Base-by-base conservation (phyloP, 2,329 filamentous ascomycete species). In the Epichloe baconii region DNA sequence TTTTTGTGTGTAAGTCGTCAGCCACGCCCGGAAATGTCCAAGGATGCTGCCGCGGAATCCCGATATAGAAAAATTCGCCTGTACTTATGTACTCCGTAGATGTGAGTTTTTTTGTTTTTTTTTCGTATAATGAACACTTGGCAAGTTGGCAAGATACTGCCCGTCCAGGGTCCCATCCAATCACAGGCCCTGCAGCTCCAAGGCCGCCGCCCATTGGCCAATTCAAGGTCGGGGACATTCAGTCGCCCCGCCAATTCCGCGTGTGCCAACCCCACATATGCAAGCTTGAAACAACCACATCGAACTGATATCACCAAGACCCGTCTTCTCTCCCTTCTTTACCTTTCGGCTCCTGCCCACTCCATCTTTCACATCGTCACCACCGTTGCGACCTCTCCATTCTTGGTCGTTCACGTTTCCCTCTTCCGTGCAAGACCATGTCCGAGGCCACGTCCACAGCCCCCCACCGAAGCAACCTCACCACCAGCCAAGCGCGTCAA, bases 401-500 rank as follows among this genome's bases (percentile, higher is more conserved):
- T 31, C 26, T 31, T 11, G 10, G 8, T 31, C 10, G 26, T 4
- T 1, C 26, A 11, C 26, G 3, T 31, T 31, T 0, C 3, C 3
- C 26, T 31, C 26, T 31, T 11, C 26, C 26, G 26, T 4, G 10
- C 3, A 31, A 31, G 26, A 38, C 42, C n/a, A 44, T 50, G 48
- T 45, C 36, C 35, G 19, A 44, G 5, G 21, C 42, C 6, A 14
- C 31, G 19, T 31, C 43, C 17, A 45, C 40, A 11, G 15, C 19
- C 15, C 19, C 23, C 44, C 45, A 76, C 82, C 45, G 79, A 55
- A 35, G 26, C 47, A 7, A 76, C 77, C 52, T 90, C 86, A 8
- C 88, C 88, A 31, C 80, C 87, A 26, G 76, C 87, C 46, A 95
- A 95, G 73, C 82, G 88, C 64, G 78, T 85, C 62, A 93, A 89